A percentile compares a stretch with the other conserved stretches of the same genome.
Evolutionary conservation across 2,329 filamentous ascomycete genomes (phyloP).

Genomic region (Elsinoe perseae): DNA sequence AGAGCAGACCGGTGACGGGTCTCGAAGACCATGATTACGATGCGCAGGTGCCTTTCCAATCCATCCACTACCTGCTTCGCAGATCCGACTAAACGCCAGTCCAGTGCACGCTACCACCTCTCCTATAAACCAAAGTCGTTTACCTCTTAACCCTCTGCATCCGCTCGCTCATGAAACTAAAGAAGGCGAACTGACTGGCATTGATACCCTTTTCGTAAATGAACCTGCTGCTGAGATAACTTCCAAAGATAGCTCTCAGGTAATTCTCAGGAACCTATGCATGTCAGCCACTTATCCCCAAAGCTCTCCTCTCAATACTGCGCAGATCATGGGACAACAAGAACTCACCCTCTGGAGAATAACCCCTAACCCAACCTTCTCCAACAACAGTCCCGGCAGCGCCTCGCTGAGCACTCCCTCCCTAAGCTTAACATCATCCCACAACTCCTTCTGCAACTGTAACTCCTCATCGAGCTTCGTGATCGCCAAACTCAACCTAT

Average conservation of each 20-base stretch:
- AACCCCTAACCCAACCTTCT: conserved; percentile 85
- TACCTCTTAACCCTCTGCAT: conserved; percentile 32
- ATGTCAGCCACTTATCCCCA: no score
- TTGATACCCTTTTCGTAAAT: conserved; percentile 91
- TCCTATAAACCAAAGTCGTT: background rate
- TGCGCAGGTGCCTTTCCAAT: background rate
- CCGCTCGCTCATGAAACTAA: conserved; percentile 64
- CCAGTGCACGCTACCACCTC: background rate
- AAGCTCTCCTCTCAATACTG: conserved; percentile 19
- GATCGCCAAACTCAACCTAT: conserved; percentile 34
- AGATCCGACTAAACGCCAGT: no score
- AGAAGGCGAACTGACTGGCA: conserved; percentile 95
- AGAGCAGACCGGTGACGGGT: background rate
- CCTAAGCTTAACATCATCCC: conserved; percentile 73
- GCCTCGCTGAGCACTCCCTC: conserved; percentile 74
- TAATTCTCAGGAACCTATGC: conserved; percentile 76
- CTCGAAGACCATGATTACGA: background rate
- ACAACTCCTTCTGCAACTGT: conserved; percentile 78
- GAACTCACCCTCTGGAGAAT: conserved; percentile 66
- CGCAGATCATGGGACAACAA: background rate
- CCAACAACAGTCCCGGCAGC: conserved; percentile 70
- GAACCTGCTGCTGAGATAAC: conserved; percentile 88
- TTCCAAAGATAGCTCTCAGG: conserved; percentile 89
- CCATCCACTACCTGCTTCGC: background rate
- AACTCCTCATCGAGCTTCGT: conserved; percentile 82